These are phyloP conservation scores for Medakamo hakoo DNA, from an alignment of 139 green algal species.

Conservation along the genomic window DNA sequence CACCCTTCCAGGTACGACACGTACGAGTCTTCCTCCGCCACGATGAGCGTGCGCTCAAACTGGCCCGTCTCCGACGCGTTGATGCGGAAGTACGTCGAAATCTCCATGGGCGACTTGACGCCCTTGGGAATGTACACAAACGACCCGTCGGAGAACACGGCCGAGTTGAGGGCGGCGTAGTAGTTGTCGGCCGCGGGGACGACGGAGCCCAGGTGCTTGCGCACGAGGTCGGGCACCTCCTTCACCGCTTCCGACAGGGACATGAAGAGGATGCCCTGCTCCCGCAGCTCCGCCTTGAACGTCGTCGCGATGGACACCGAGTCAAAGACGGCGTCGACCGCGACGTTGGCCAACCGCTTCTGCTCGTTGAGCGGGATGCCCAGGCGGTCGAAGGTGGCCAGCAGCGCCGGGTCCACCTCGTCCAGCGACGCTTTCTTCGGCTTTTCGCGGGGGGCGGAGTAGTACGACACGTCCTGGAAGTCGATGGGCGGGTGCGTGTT, in stretches of 20 bases:
- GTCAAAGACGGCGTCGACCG: constrained; percentile 97
- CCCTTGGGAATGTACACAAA: constrained; percentile 99
- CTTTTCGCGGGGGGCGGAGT: constrained; percentile 86
- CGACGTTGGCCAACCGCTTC: constrained; percentile 95
- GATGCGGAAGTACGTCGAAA: constrained; percentile 99
- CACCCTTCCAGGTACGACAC: constrained; percentile 97
- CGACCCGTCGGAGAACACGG: constrained; percentile 93
- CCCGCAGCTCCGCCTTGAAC: constrained; percentile 84
- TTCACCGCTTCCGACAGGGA: constrained; percentile 87
- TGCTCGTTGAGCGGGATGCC: constrained; percentile 95
- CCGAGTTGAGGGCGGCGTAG: constrained; percentile 90
- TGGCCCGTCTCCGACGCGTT: constrained; percentile 91
- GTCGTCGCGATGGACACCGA: constrained; percentile 97
- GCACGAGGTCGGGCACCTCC: constrained; percentile 90
- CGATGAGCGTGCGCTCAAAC: constrained; percentile 98
- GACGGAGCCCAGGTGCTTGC: constrained; percentile 80
- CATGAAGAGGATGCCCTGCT: constrained; percentile 95
- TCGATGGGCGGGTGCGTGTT: constrained; percentile 58
- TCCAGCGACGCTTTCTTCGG: constrained; percentile 74
- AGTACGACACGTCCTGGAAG: constrained; percentile 87
- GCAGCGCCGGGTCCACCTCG: constrained; percentile 94
- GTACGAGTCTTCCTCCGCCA: constrained; percentile 83
- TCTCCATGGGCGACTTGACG: constrained; percentile 90
- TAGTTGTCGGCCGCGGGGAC: constrained; percentile 95
- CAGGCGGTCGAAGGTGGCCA: constrained; percentile 92